Evolutionary conservation across 805 yeast genomes (phyloP).

Genomic region (Wickerhamiella parazyma): DNA sequence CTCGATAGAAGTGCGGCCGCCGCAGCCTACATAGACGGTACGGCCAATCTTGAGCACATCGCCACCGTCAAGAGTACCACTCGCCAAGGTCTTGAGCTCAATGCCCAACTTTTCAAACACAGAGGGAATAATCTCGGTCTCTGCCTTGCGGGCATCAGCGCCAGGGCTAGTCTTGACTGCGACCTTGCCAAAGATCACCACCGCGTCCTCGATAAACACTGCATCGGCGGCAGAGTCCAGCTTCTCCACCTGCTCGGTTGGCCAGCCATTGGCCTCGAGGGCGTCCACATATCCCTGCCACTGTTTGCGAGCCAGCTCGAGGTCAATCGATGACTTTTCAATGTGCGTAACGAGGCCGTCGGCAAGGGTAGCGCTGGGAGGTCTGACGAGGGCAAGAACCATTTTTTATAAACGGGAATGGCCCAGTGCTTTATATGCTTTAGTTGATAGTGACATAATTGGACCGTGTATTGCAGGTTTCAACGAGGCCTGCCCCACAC

Average conservation of each 20-base stretch:
- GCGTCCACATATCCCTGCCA: constrained; percentile 7
- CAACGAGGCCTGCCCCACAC: neutral
- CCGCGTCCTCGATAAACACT: constrained; percentile 7
- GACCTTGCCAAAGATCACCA: constrained; percentile 7
- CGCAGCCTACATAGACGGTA: constrained; percentile 7
- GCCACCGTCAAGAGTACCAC: constrained; percentile 7
- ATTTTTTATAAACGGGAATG: neutral
- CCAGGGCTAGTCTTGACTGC: constrained; percentile 7
- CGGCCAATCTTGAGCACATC: constrained; percentile 8
- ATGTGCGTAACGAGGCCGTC: constrained; percentile 8
- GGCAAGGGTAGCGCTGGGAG: constrained; percentile 5
- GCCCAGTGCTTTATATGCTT: neutral
- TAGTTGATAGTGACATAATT: neutral
- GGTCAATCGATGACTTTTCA: constrained; percentile 3
- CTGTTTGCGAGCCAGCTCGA: constrained; percentile 1
- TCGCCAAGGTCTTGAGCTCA: neutral
- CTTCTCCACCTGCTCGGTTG: neutral
- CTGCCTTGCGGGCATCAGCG: constrained; percentile 7
- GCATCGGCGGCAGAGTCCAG: constrained; percentile 7
- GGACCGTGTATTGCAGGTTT: constrained; percentile 3
- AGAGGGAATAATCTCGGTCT: neutral
- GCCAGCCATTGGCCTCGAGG: constrained; percentile 7
- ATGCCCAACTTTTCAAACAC: constrained; percentile 3
- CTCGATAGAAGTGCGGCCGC: constrained; percentile 5
- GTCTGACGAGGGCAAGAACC: constrained; percentile 6